phyloP scores from a whole-genome alignment of 129 eudicot genomes.

The Rutidosis leptorrhynchoides region DNA sequence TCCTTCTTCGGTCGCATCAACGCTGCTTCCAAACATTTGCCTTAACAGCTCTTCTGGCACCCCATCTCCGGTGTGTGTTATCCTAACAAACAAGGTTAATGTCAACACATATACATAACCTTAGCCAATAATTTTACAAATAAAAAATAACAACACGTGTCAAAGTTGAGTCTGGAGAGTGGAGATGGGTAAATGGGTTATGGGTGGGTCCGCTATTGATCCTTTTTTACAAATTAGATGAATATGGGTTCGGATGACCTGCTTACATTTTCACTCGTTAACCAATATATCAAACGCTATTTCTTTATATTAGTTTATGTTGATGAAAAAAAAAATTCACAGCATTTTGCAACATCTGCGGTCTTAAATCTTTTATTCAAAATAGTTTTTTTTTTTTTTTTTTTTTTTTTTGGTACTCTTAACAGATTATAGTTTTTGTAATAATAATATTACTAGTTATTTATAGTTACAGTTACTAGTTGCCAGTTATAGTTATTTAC shows the following conservation, averaged over 20 bases:
- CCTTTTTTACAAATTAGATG: not conserved
- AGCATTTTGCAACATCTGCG: too few relatives aligned
- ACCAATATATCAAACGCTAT: not conserved
- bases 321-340: too few relatives aligned
- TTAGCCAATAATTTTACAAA: too few relatives aligned
- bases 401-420: too few relatives aligned
- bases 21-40: slow-evolving; percentile 75
- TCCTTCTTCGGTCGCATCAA: slow-evolving; percentile 73
- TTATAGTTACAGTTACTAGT: too few relatives aligned
- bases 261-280: not conserved
- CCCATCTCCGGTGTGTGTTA: slow-evolving; percentile 81
- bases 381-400: too few relatives aligned
- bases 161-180: not conserved
- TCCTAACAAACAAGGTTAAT: slow-evolving; percentile 37
- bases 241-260: not conserved
- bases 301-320: too few relatives aligned
- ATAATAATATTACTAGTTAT: too few relatives aligned
- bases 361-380: too few relatives aligned
- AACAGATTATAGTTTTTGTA: too few relatives aligned
- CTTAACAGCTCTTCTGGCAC: slow-evolving; percentile 66
- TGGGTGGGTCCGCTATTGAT: not conserved
- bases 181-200: not conserved
- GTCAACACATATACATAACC: not conserved
- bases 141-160: too few relatives aligned
- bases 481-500: too few relatives aligned